Evolutionary conservation across 1,284 basidiomycete species (phyloP), one percentile per base, ranked within the genome.

Genomic region (Apiotrichum mycotoxinovorans): DNA sequence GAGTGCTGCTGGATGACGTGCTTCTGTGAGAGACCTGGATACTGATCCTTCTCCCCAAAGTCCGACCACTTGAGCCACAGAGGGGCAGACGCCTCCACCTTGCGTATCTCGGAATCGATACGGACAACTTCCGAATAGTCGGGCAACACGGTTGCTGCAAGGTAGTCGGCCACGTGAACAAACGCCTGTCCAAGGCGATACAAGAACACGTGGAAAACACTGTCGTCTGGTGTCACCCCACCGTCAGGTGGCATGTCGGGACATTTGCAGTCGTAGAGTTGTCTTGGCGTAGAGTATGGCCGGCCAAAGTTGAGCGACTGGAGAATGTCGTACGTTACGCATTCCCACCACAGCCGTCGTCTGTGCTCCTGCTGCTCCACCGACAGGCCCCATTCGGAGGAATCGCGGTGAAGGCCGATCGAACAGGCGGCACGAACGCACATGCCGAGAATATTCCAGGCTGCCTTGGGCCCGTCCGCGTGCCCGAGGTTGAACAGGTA

Each of bases 261-360:
- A 30, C 50, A 54, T 5, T 60, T 58, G 38, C 52, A 52, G 48
- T 57, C 58, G 47, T 61, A 57, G 25, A 66, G 56, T 48, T 65
- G 61, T 14, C 49, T 35, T 22, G 63, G 63, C 30, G 54, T 57
- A 23, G 60, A 57, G 51, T 66, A 66, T 18, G 65, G 65, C 11
- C 65, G 65, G 7, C 65, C 65, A 54, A 65, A 66, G 56, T 66
- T 66, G 48, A 66, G 61, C n/a, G 54, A 57, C 44, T 65, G 65
- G 17, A 66, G 50, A 12, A 64, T 52, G 26, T 66, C 65, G 41
- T 66, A 66, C 1, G 59, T 60, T 17, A 54, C n/a, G 15, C 56
- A 54, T 34, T 65, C 63, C 58, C 58, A 65, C 63, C 61, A 65
- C n/a, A 61, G 52, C 11, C 52, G 44, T 5, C 56, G 48, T 5